A percentile compares a stretch with the other conserved stretches of the same genome.
Evolutionary conservation across 2,329 filamentous ascomycete genomes (phyloP).

Genomic region (Penicillium sp.): DNA sequence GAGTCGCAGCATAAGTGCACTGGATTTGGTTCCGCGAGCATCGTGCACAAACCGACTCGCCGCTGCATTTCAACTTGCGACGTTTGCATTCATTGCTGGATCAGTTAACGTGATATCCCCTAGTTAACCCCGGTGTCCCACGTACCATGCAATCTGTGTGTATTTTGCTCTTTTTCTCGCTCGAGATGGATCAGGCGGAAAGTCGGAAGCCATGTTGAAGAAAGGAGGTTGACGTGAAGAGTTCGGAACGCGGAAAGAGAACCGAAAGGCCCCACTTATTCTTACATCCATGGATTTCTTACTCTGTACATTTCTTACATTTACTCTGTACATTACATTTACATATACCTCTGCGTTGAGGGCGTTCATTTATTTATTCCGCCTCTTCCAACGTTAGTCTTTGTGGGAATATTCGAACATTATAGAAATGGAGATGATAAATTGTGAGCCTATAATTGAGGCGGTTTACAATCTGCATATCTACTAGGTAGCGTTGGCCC

Average conservation of each 20-base stretch:
- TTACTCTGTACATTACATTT: too few relatives aligned
- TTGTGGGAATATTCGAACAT: too few relatives aligned
- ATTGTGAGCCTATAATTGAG: too few relatives aligned
- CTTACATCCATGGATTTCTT: too few relatives aligned
- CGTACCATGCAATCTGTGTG: slow-evolving; percentile 39
- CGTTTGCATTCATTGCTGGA: slow-evolving; percentile 71
- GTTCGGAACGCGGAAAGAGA: slow-evolving; percentile 7
- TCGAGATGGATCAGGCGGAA: not conserved
- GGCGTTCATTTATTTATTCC: too few relatives aligned
- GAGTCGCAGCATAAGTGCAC: slow-evolving; percentile 68
- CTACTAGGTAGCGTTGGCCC: too few relatives aligned
- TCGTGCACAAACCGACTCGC: slow-evolving; percentile 66
- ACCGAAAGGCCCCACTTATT: not conserved
- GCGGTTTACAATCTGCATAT: too few relatives aligned
- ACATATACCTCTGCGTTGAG: too few relatives aligned
- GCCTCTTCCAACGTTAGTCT: too few relatives aligned
- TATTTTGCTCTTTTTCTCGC: slow-evolving; percentile 37
- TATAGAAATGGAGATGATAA: too few relatives aligned
- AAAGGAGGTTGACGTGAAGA: not conserved
- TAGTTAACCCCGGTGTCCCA: not conserved
- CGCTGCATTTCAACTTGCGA: slow-evolving; percentile 76
- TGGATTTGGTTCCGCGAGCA: slow-evolving; percentile 63
- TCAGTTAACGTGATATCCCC: not conserved
- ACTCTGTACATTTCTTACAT: too few relatives aligned
- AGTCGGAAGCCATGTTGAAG: not conserved